A percentile compares a stretch with the other conserved stretches of the same genome.
phyloP scores from a whole-genome alignment of 305 asterid species.

The Fraxinus nigra region DNA sequence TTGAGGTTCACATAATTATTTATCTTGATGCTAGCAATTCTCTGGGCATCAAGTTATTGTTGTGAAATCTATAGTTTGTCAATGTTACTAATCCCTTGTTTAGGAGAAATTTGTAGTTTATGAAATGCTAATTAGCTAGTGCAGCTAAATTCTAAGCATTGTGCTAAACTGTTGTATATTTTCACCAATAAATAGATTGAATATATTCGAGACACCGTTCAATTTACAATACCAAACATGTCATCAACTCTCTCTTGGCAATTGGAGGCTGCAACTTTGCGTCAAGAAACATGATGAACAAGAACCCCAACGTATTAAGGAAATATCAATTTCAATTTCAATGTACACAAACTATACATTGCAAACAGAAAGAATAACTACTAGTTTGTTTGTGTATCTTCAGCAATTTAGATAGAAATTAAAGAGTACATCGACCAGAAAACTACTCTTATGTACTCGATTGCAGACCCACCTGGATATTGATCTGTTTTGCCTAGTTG shows the following conservation, averaged over 20 bases:
- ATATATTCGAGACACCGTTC: not conserved
- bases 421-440: not conserved
- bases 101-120: slow-evolving; percentile 14
- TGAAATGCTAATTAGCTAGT: not conserved
- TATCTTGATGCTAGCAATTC: slow-evolving; percentile 20
- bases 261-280: not conserved
- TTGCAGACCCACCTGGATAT: not conserved
- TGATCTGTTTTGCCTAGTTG: not conserved
- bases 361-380: not conserved
- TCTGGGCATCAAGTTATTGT: slow-evolving; percentile 25
- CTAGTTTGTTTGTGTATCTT: not conserved
- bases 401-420: not conserved
- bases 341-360: not conserved
- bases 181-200: not conserved
- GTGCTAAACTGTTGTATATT: not conserved
- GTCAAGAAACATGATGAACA: not conserved
- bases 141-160: not conserved
- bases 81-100: slow-evolving; percentile 32
- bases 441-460: not conserved
- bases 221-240: not conserved
- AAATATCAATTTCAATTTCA: not conserved
- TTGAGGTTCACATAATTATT: slow-evolving; percentile 17
- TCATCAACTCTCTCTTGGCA: not conserved
- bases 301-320: not conserved
- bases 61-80: slow-evolving; percentile 28